Evolutionary conservation across 768 basidiomycete genomes (phyloP), one percentile per base, ranked within the genome.

Genomic region (Naganishia randhawae): DNA sequence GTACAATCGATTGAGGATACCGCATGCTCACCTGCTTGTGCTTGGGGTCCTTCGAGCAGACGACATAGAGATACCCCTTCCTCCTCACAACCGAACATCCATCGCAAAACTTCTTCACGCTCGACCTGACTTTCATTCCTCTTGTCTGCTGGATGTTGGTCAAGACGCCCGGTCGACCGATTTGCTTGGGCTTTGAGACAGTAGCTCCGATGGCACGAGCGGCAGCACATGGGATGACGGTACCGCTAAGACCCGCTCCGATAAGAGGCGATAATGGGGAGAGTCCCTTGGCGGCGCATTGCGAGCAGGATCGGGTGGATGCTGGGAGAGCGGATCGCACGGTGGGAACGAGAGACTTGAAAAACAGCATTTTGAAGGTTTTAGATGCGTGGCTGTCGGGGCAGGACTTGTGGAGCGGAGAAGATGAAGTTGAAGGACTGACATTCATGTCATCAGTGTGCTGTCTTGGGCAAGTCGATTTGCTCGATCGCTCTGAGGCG

Each of bases 81-180:
- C 80, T 83, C 80, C 84, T 85, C 39, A 97, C 95, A 54, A 95
- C 82, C 72, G 83, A 87, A 82, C 95, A 99, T 14, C 92, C 91
- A 70, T 93, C 92, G 80, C 95, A 99, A 86, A 95, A 90, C 63
- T 86, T 82, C 83, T 94, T 96, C 73, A 98, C 91, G 3, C 91
- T 91, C 27, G 91, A 89, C 71, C 95, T 87, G 68, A 98, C 93
- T 83, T 99, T 99, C 90, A 96, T 94, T 53, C 92, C 92, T 52
- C 82, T 50, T 27, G 51, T 51, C 68, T 41, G 25, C 22, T 52
- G 50, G 16, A 69, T 45, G 5, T 22, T 22, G 11, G 1, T 25
- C 25, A 50, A 27, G 0, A 33, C 37, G 25, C 63, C 50, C n/a
- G 48, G 50, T 39, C 55, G 31, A 39, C 45, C 50, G 57, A 53